phyloP scores from a whole-genome alignment of 352 stramenopile species.

The Globisporangium lucens region DNA sequence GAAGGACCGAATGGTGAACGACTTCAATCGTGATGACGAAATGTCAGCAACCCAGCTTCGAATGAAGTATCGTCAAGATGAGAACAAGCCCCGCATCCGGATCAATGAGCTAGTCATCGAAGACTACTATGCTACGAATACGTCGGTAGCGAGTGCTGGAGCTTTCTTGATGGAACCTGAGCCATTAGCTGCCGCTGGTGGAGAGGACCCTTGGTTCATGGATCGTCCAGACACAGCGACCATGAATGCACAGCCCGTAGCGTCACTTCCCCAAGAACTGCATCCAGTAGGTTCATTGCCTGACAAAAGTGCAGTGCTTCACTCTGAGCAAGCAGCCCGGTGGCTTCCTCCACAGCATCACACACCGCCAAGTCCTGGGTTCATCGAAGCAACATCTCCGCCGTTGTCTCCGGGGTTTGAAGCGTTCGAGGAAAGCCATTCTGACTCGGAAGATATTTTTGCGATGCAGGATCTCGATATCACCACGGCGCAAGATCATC shows the following conservation, averaged over 20 bases:
- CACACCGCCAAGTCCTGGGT: constrained; percentile 4
- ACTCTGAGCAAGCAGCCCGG: constrained; percentile 55
- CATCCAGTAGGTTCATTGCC: constrained; percentile 36
- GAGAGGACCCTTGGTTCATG: constrained; percentile 68
- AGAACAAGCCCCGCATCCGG: constrained; percentile 47
- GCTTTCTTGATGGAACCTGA: constrained; percentile 59
- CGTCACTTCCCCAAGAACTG: constrained; percentile 11
- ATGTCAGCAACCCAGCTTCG: constrained; percentile 54
- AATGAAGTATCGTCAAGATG: constrained; percentile 41
- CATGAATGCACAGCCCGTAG: background rate
- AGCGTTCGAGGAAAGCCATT: constrained; percentile 13
- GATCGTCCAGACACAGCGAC: constrained; percentile 10
- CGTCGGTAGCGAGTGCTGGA: constrained; percentile 29
- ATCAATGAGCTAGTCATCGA: constrained; percentile 88
- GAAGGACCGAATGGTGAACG: constrained; percentile 58
- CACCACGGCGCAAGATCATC: background rate
- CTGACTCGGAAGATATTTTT: constrained; percentile 16
- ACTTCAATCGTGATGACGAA: constrained; percentile 42
- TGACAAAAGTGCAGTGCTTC: constrained; percentile 36
- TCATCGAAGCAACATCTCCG: constrained; percentile 16
- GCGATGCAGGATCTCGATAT: constrained; percentile 19
- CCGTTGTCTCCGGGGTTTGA: constrained; percentile 34
- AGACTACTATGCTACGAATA: constrained; percentile 68
- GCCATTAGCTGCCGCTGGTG: background rate
- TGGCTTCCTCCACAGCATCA: constrained; percentile 41